Base-by-base conservation (phyloP, 2,329 filamentous ascomycete genomes). In the Dendrostoma leiphaemia region DNA sequence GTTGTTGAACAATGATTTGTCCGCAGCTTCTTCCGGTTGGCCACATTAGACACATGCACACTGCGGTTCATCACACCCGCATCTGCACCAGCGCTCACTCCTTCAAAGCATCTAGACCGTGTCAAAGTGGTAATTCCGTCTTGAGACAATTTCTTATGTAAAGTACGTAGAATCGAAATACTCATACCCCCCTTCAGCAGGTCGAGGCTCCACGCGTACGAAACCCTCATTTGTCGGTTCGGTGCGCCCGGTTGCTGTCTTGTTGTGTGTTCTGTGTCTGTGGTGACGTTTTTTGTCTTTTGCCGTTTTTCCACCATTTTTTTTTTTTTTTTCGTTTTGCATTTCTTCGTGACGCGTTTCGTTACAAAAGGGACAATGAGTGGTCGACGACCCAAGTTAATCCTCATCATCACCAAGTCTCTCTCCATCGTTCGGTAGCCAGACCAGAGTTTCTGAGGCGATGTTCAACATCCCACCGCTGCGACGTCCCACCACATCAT, bases 141-240 rank as follows among this genome's bases (percentile, higher is more conserved):
- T 54, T 54, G 52, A 54, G 46, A 54, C 52, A 54, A 54, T 54
- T 46, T 54, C 52, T 54, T 54, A 50, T 45, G 37, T 49, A 37
- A 54, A 49, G n/a, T 50, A 37, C 51, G 31, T 34, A 26, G 6
- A 41, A 17, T 26, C 9, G 21, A 35, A 38, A 38, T 10, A 38
- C 10, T 28, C 23, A 23, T 50, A 32, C 43, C 29, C 31, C 32
- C 44, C 38, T 50, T 28, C 21, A 13, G 19, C 19, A 3, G 41
- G 13, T 38, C 21, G 46, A 12, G 26, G 44, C 8, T n/a, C n/a
- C n/a, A n/a, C n/a, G n/a, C n/a, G n/a, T n/a, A n/a, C 23, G 38
- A 41, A 24, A 26, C 38, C 3, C n/a, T 21, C 38, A 4, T 41
- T 41, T 26, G n/a, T 40, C 32, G 41, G 24, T 37, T 37, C 34